Conservation (phyloP, 306 rosid species). For the Cicer chorassanicum region DNA sequence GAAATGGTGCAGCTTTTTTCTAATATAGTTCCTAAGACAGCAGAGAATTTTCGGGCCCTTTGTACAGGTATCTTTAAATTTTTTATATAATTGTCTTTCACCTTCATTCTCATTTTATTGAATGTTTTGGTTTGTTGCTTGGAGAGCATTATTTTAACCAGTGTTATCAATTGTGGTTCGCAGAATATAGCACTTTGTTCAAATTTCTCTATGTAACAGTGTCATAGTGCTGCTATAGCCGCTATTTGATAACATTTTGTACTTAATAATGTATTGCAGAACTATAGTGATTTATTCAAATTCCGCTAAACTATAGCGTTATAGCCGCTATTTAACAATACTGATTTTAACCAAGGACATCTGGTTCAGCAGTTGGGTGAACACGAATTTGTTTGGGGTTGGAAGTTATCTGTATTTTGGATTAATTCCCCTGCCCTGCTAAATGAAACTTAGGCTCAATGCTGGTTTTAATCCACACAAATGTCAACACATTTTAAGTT, state of each 20-base stretch:
- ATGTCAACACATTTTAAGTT: constrained; percentile 22
- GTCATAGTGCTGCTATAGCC: no score
- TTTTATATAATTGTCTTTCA: neutral
- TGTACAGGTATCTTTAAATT: constrained; percentile 75
- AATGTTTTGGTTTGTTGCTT: constrained; percentile 16
- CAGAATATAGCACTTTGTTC: no score
- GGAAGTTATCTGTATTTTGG: constrained; percentile 19
- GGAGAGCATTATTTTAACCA: neutral
- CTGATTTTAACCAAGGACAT: neutral
- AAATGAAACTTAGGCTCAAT: neutral
- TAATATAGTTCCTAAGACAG: constrained; percentile 79
- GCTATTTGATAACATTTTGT: no score
- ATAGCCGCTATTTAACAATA: no score
- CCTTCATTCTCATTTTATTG: neutral
- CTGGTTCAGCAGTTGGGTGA: neutral
- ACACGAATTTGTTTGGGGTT: neutral
- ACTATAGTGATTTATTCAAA: no score
- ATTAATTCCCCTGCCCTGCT: neutral
- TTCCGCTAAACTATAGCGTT: no score
- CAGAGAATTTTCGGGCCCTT: constrained; percentile 89
- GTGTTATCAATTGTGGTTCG: no score
- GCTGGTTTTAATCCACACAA: neutral
- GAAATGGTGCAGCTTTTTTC: constrained; percentile 86
- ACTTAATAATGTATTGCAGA: no score
- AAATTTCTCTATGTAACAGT: no score